Percentiles rank a stretch among this genome's conserved stretches.
These are phyloP conservation scores for Fagopyrum esculentum DNA, from an alignment of 148 eudicot genomes.

Conservation along the genomic window DNA sequence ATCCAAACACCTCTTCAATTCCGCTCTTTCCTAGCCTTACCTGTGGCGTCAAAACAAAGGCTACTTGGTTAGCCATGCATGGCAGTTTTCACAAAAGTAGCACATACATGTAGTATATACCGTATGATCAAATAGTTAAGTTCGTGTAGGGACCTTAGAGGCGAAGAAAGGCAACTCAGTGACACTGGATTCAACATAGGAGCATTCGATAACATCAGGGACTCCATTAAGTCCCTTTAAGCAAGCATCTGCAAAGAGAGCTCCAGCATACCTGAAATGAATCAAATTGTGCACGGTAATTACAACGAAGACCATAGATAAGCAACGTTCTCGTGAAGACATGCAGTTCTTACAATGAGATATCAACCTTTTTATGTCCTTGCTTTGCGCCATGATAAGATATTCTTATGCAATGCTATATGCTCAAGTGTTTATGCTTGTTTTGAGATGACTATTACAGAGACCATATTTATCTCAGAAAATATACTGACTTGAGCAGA, in stretches of 20 bases:
- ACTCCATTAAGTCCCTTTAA: slow-evolving; percentile 97
- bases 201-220: slow-evolving; percentile 88
- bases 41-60: slow-evolving; percentile 26
- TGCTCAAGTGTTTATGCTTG: slow-evolving; percentile 77
- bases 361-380: slow-evolving; percentile 84
- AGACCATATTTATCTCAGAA: too few relatives aligned
- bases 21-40: slow-evolving; percentile 94
- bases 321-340: slow-evolving; percentile 14
- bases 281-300: slow-evolving; percentile 28
- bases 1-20: slow-evolving; percentile 65
- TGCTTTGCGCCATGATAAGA: slow-evolving; percentile 82
- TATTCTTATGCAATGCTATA: not conserved
- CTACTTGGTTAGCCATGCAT: too few relatives aligned
- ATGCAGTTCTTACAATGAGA: slow-evolving; percentile 16
- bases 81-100: too few relatives aligned
- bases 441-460: not conserved
- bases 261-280: slow-evolving; percentile 80
- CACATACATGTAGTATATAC: too few relatives aligned
- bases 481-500: too few relatives aligned
- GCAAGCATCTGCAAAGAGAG: slow-evolving; percentile 96
- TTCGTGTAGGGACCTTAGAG: slow-evolving; percentile 47
- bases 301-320: slow-evolving; percentile 65
- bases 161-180: slow-evolving; percentile 88
- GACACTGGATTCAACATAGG: slow-evolving; percentile 72
- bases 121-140: too few relatives aligned